phyloP scores from a whole-genome alignment of 805 yeast species.

The Soucietia sequanensis region DNA sequence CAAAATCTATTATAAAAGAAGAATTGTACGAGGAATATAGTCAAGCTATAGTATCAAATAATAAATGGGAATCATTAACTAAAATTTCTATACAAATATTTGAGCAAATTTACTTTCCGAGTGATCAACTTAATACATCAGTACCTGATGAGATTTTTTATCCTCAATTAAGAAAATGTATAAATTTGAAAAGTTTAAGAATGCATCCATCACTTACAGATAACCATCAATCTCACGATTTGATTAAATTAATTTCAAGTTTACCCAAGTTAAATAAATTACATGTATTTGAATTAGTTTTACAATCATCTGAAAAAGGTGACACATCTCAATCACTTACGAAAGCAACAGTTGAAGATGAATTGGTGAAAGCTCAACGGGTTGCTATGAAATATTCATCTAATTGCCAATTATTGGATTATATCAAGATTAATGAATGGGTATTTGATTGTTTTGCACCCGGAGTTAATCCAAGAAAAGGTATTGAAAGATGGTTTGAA shows the following conservation, averaged over 20 bases:
- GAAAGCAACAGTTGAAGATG: constrained; percentile 54
- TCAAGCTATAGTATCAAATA: constrained; percentile 11
- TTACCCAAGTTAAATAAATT: constrained; percentile 29
- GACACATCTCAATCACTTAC: constrained; percentile 55
- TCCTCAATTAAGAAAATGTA: constrained; percentile 10
- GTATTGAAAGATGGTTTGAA: constrained; percentile 49
- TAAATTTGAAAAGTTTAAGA: constrained; percentile 35
- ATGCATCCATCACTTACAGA: constrained; percentile 26
- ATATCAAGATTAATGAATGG: constrained; percentile 49
- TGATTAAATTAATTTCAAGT: constrained; percentile 19
- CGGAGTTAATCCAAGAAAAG: constrained; percentile 43
- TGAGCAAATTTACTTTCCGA: constrained; percentile 33
- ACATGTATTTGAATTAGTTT: constrained; percentile 48
- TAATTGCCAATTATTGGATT: constrained; percentile 27
- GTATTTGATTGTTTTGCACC: constrained; percentile 45
- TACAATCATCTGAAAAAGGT: too few species aligned
- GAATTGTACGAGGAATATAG: constrained; percentile 14
- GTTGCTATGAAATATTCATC: constrained; percentile 43
- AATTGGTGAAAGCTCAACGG: constrained; percentile 57
- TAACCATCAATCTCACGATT: constrained; percentile 12
- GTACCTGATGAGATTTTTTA: constrained; percentile 16
- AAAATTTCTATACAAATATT: constrained; percentile 41
- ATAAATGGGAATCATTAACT: constrained; percentile 15
- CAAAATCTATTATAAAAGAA: constrained; percentile 15
- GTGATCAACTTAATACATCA: constrained; percentile 21